Base-by-base conservation (phyloP, 176 grass and related monocot species). In the Carex littledalei region DNA sequence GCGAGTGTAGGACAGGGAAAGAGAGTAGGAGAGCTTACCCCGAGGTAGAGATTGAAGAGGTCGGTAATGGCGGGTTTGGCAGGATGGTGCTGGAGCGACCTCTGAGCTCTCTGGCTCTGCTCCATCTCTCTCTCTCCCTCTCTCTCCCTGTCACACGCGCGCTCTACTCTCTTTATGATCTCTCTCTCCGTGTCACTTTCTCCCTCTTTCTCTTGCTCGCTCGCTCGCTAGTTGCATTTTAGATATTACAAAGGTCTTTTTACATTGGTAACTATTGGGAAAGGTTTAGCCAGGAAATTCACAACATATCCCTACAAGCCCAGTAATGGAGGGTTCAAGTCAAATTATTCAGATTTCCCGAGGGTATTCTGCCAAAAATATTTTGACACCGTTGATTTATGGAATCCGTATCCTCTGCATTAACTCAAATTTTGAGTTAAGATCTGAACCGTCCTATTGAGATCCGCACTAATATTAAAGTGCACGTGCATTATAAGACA, bases 11-110 rank as follows among this genome's bases (percentile, higher is more conserved):
- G 69, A 50, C 10, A 50, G 47, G 47, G 9, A 20, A 49, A 63
- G 11, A 76, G 37, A 17, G 24, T 66, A 10, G 75, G 80, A 18
- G 34, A 74, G 67, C 84, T 58, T 89, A 99, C 93, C 18, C 93
- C 93, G 66, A 99, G 96, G 78, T 99, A 95, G 26, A 95, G 85
- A 85, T 91, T 95, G 91, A 99, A 95, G 88, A 99, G 96, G 86
- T 99, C 93, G 84, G 69, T 80, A 79, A 99, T 87, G 83, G 93
- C 91, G 75, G 90, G 22, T 26, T 86, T 87, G 57, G 93, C 86
- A 15, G 93, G 91, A 53, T 95, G 93, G 84, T 88, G 93, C 78
- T 91, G 92, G 57, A 84, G 87, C 59, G 85, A 86, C 92, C 92
- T 92, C 74, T 77, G 84, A 65, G 86, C 83, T 72, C 83, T 85